Percentiles rank a stretch among this genome's conserved stretches.
These are phyloP conservation scores for Cnidoscolus chayamansa DNA, from an alignment of 441 rosid genomes.

Conservation along the genomic window DNA sequence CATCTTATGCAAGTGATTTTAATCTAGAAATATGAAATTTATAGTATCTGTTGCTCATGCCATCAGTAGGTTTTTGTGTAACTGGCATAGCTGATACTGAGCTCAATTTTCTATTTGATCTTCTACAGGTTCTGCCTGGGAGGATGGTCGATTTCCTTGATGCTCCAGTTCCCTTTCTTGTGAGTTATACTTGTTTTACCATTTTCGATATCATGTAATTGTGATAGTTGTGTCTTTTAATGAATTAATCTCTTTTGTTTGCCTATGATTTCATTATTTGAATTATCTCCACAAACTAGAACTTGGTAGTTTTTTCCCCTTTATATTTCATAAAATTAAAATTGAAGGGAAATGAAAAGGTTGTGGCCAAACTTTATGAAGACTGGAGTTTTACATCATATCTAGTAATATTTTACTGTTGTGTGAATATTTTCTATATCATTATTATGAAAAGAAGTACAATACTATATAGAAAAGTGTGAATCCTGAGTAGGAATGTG, in stretches of 20 bases:
- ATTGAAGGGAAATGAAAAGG: neutral
- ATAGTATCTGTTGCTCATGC: neutral
- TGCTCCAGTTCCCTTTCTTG: slow-evolving; percentile 97
- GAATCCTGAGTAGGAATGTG: too few species aligned
- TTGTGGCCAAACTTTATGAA: neutral
- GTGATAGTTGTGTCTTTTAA: neutral
- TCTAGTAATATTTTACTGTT: neutral
- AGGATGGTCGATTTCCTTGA: slow-evolving; percentile 97
- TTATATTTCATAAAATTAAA: neutral
- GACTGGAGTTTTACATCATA: neutral
- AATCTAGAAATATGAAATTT: neutral
- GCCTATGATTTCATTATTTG: neutral
- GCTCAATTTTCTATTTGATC: slow-evolving; percentile 19
- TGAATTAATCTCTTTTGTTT: neutral
- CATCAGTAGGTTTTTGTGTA: neutral
- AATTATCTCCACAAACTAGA: neutral
- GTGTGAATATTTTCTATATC: too few species aligned
- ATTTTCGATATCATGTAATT: slow-evolving; percentile 17
- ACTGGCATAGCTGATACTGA: slow-evolving; percentile 10
- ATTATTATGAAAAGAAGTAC: too few species aligned
- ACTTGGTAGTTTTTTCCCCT: neutral
- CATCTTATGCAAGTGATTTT: neutral
- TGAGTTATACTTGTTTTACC: slow-evolving; percentile 40
- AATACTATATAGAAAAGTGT: too few species aligned
- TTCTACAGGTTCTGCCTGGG: slow-evolving; percentile 70